Percentiles rank a stretch among this genome's conserved stretches.
Evolutionary conservation across 805 yeast species (phyloP).

Genomic region (Ogataea pignaliae): DNA sequence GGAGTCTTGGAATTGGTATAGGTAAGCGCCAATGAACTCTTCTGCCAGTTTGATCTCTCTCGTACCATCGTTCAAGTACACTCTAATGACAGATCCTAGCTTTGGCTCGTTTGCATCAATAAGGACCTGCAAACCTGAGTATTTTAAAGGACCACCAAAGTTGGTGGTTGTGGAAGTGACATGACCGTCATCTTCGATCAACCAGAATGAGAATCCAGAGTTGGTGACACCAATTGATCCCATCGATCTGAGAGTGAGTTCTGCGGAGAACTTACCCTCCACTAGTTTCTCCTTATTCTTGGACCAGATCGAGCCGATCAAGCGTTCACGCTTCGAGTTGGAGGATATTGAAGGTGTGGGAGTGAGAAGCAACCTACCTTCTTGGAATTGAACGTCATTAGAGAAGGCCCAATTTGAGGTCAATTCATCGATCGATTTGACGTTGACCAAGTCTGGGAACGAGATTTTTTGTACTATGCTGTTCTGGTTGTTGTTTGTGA

Average conservation of each 20-base stretch:
- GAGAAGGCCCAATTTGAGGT: constrained; percentile 41
- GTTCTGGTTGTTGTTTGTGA: constrained; percentile 1
- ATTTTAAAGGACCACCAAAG: constrained; percentile 54
- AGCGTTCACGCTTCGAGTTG: constrained; percentile 18
- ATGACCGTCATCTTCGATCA: constrained; percentile 32
- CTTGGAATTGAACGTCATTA: constrained; percentile 38
- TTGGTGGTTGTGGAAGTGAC: constrained; percentile 28
- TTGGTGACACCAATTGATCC: constrained; percentile 45
- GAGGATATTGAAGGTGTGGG: constrained; percentile 32
- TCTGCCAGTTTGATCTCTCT: constrained; percentile 24
- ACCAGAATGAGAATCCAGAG: constrained; percentile 59
- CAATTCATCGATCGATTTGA: constrained; percentile 27
- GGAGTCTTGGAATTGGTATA: constrained; percentile 52
- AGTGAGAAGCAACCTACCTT: constrained; percentile 52
- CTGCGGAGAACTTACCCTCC: constrained; percentile 40
- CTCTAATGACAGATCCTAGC: constrained; percentile 49
- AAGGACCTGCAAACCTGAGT: constrained; percentile 60
- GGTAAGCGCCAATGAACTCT: constrained; percentile 29
- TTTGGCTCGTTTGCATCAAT: constrained; percentile 45
- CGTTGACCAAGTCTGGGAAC: constrained; percentile 21
- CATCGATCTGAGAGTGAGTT: constrained; percentile 57
- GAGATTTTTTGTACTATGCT: constrained; percentile 12
- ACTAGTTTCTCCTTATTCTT: constrained; percentile 21
- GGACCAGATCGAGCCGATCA: constrained; percentile 46
- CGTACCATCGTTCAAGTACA: constrained; percentile 58